Evolutionary conservation across 2,329 filamentous ascomycete species (phyloP), one percentile per base, ranked within the genome.

Genomic region (Aspergillus ochraceoroseus): DNA sequence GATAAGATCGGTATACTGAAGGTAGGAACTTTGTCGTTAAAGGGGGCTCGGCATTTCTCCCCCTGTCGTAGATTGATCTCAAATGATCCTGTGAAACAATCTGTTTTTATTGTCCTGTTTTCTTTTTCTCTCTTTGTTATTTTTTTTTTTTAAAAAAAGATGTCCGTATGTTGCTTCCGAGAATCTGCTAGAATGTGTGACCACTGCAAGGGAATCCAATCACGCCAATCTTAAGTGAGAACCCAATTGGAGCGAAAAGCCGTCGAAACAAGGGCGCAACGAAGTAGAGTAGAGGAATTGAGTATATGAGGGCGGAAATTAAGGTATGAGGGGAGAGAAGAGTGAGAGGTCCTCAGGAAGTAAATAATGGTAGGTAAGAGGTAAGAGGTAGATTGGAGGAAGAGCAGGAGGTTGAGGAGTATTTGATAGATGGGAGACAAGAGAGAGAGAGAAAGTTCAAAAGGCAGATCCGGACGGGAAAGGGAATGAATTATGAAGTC

Each of bases 401-500:
- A 40, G 36, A 23, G 25, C 27, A 42, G 23, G 35, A 37, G 28
- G 32, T 23, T 13, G 11, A 34, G 29, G 18, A 38, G 38, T 32
- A 43, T 28, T 32, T 34, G 26, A 33, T 34, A 13, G 19, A 18
- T 15, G 15, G 19, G 30, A 20, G 31, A 28, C 13, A 48, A 30
- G 25, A 38, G 36, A 23, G 33, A 26, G 45, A 41, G 34, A 17
- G 18, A 38, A 32, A 43, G 44, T 27, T 35, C 32, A 32, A 44
- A 47, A 46, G 41, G 36, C 43, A 43, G 41, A 46, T 40, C 31
- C 36, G 41, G 46, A 48, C 52, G 54, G 57, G 53, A 55, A 58
- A 55, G 49, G 51, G 49, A 54, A 48, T 48, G 50, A 54, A 55
- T 35, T 29, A 54, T 49, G 51, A 51, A 52, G 50, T 49, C 48